Percentiles rank a stretch among this genome's conserved stretches.
Conservation (phyloP, 1,284 basidiomycete genomes). For the Microbotryum lychnidis-dioicae region DNA sequence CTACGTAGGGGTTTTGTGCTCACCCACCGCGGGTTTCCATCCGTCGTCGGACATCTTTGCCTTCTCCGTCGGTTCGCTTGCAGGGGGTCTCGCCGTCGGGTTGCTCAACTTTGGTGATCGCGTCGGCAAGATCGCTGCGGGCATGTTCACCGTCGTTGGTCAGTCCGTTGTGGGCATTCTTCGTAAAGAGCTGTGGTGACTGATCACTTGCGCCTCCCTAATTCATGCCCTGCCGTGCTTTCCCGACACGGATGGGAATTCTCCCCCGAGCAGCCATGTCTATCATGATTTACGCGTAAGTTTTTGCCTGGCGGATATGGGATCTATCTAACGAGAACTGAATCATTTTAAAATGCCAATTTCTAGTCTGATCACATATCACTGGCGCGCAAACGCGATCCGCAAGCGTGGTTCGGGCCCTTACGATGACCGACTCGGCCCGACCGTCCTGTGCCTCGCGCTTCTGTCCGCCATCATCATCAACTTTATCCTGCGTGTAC, state of each 20-base stretch:
- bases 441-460: slow-evolving; percentile 80
- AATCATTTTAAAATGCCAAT: not conserved
- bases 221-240: not conserved
- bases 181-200: not conserved
- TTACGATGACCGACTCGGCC: slow-evolving; percentile 89
- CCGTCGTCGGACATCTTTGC: too few relatives aligned
- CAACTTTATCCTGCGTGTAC: slow-evolving; percentile 64
- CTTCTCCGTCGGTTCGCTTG: slow-evolving; percentile 40
- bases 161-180: slow-evolving; percentile 39
- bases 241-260: not conserved
- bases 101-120: slow-evolving; percentile 91
- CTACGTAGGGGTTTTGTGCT: too few relatives aligned
- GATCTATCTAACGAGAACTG: too few relatives aligned
- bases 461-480: slow-evolving; percentile 78
- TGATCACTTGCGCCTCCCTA: not conserved
- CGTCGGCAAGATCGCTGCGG: slow-evolving; percentile 82
- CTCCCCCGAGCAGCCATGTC: slow-evolving; percentile 62
- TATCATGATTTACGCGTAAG: slow-evolving; percentile 82
- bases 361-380: slow-evolving; percentile 69
- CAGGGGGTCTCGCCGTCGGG: slow-evolving; percentile 84
- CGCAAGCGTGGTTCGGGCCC: slow-evolving; percentile 83
- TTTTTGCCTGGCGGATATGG: not conserved
- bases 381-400: slow-evolving; percentile 92
- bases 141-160: slow-evolving; percentile 87
- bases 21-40: too few relatives aligned